These are phyloP conservation scores for Chernovozyma aurita DNA, from an alignment of 1,139 yeast genomes.

Conservation along the genomic window DNA sequence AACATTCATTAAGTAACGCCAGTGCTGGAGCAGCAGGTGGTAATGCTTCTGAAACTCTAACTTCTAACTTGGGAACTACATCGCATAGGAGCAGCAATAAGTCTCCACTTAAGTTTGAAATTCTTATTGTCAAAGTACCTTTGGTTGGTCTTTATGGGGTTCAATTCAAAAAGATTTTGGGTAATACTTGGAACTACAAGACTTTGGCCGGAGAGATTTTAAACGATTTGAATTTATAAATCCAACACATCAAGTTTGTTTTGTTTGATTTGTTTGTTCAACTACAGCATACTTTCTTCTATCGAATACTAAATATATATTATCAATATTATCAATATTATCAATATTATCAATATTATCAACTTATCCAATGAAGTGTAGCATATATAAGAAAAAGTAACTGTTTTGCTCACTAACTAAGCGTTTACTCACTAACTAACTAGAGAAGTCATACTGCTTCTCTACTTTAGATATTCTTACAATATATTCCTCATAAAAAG, in stretches of 20 bases:
- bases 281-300: too few species aligned
- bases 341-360: too few species aligned
- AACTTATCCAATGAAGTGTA: too few species aligned
- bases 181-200: conserved; percentile 95
- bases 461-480: conserved; percentile 14
- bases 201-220: conserved; percentile 86
- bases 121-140: conserved; percentile 90
- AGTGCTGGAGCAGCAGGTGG: conserved; percentile 14
- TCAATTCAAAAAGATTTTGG: conserved; percentile 87
- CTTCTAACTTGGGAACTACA: not conserved
- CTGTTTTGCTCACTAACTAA: too few species aligned
- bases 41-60: conserved; percentile 1
- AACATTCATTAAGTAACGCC: conserved; percentile 23
- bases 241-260: too few species aligned
- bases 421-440: too few species aligned
- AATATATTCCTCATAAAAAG: conserved; percentile 11
- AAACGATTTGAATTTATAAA: conserved; percentile 66
- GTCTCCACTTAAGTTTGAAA: conserved; percentile 78
- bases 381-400: too few species aligned
- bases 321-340: too few species aligned
- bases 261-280: too few species aligned
- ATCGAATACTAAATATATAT: too few species aligned
- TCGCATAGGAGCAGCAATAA: conserved; percentile 10
- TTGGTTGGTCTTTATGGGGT: conserved; percentile 89
- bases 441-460: conserved; percentile 9